Evolutionary conservation across 139 green algal genomes (phyloP), one percentile per base, ranked within the genome.

Genomic region (Closterium sp.): DNA sequence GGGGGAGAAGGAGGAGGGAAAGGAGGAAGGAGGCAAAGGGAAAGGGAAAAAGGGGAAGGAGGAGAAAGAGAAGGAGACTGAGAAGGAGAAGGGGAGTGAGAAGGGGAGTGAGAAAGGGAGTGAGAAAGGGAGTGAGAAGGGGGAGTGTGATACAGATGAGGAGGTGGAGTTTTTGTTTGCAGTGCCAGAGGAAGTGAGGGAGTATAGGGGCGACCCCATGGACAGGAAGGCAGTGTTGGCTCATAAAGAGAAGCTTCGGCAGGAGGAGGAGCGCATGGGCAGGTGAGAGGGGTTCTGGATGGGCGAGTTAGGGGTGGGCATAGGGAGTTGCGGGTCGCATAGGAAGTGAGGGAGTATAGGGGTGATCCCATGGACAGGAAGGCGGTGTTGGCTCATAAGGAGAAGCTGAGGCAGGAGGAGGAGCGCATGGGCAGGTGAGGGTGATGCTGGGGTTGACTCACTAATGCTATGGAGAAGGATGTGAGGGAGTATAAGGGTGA

Each of bases 231-330:
- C 92, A 19, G 92, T 94, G 29, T 90, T 94, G 29, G 89, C 92
- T 13, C 92, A 94, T 24, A 42, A 70, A 62, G 89, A 94, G 28
- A 91, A 86, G 89, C 50, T 94, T 85, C 24, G 89, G 45, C 34
- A 90, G 90, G 92, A 94, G 50, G 92, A 94, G 85, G 92, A 88
- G 34, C 92, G 92, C 17, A 32, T 94, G 30, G 11, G n/a, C 21
- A 91, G 30, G 90, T 92, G 85, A 87, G 85, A 13, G 62, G 62
- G n/a, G n/a, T n/a, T 50, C 7, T 7, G 38, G 38, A 50, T 50
- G 38, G 38, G 38, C 38, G 13, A 9, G 38, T 50, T 7, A 42
- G 34, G n/a, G n/a, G n/a, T n/a, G n/a, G n/a, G n/a, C n/a, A n/a
- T n/a, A n/a, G n/a, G n/a, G n/a, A n/a, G n/a, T n/a, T n/a, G n/a